Evolutionary conservation across 345 rosid species (phyloP).

Genomic region (Anastatica hierochuntica): DNA sequence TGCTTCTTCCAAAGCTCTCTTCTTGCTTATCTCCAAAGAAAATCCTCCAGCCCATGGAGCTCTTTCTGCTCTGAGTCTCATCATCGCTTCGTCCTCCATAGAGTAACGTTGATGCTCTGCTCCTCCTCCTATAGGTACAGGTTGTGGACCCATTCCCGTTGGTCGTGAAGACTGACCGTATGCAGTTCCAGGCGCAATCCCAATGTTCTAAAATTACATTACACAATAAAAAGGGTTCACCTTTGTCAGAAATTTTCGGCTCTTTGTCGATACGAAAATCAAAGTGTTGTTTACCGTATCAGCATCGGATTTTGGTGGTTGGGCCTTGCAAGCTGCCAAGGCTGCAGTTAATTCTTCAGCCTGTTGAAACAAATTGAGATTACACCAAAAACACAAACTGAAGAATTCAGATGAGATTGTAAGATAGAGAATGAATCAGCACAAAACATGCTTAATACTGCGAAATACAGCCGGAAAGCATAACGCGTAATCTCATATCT

Average conservation of each 20-base stretch:
- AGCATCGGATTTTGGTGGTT: conserved; percentile 36
- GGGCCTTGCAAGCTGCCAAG: conserved; percentile 70
- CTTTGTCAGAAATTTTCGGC: neutral
- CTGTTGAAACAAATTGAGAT: conserved; percentile 29
- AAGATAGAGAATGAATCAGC: too few species aligned
- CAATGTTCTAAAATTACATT: conserved; percentile 38
- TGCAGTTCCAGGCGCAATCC: conserved; percentile 35
- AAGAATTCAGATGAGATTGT: too few species aligned
- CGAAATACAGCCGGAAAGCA: too few species aligned
- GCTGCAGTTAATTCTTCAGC: conserved; percentile 91
- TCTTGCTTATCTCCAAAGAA: conserved; percentile 73
- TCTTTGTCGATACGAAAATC: neutral
- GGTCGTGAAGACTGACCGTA: conserved; percentile 78
- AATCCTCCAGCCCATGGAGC: conserved; percentile 82
- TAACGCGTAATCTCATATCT: too few species aligned
- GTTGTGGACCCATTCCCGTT: conserved; percentile 68
- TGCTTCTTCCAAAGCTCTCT: conserved; percentile 88
- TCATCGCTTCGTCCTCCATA: conserved; percentile 58
- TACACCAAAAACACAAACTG: too few species aligned
- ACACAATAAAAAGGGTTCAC: neutral
- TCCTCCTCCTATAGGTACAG: conserved; percentile 49
- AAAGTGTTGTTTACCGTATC: conserved; percentile 46
- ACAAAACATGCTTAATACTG: too few species aligned
- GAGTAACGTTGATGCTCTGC: conserved; percentile 46
- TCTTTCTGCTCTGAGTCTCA: conserved; percentile 65